Conservation (phyloP, 768 basidiomycete genomes). For the Phanerochaete sordida region DNA sequence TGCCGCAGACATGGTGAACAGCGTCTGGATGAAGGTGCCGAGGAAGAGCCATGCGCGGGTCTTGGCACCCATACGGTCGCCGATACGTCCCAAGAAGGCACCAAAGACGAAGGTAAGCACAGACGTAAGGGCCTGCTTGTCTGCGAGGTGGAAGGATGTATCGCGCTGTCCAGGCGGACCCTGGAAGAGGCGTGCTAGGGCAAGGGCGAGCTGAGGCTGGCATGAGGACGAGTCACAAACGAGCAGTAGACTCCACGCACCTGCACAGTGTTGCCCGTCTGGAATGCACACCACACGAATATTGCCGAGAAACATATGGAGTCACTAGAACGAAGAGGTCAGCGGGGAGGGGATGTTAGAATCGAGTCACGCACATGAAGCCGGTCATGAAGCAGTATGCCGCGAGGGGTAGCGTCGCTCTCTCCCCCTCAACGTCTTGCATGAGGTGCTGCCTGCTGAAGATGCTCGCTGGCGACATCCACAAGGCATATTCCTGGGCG, state of each 20-base stretch:
- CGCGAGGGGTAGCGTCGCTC: constrained; percentile 50
- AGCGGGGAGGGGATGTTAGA: not conserved
- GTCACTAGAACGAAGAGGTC: constrained; percentile 40
- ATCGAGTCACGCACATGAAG: constrained; percentile 46
- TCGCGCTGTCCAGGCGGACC: constrained; percentile 43
- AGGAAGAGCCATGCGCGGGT: constrained; percentile 71
- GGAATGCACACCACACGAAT: constrained; percentile 85
- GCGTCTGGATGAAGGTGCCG: constrained; percentile 69
- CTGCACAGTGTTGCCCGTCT: constrained; percentile 75
- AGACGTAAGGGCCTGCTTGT: constrained; percentile 83
- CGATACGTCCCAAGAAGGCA: constrained; percentile 76
- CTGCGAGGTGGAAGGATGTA: constrained; percentile 68
- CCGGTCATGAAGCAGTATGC: constrained; percentile 80
- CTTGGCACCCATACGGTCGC: constrained; percentile 74
- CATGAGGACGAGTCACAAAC: not conserved
- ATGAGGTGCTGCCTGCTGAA: constrained; percentile 23
- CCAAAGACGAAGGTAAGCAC: constrained; percentile 74
- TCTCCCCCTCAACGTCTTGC: constrained; percentile 48
- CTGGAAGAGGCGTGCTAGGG: constrained; percentile 78
- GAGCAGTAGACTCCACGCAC: constrained; percentile 27
- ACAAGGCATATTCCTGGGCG: constrained; percentile 14
- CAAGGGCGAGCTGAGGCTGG: constrained; percentile 60
- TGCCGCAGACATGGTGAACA: constrained; percentile 73
- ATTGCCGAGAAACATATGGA: constrained; percentile 73
- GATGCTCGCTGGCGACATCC: constrained; percentile 20